phyloP scores from a whole-genome alignment of 1,139 yeast species.

The Blastobotrys niveus region DNA sequence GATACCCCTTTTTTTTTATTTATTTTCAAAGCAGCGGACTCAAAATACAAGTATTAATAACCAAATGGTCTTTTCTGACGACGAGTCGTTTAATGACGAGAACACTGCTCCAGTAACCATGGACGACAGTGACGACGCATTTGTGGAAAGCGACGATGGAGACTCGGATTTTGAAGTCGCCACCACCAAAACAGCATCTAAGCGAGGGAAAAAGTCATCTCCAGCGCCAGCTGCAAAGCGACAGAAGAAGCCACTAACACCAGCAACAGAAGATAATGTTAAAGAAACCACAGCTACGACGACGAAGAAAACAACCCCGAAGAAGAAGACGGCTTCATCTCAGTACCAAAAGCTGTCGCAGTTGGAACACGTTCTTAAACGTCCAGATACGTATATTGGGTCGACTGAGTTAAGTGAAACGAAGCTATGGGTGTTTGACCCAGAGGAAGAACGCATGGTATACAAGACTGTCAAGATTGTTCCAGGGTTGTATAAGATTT shows the following conservation, averaged over 20 bases:
- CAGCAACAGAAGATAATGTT: slow-evolving; percentile 3
- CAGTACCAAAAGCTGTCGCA: slow-evolving; percentile 93
- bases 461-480: slow-evolving; percentile 64
- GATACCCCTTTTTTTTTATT: too few species aligned
- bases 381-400: slow-evolving; percentile 98
- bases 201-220: slow-evolving; percentile 16
- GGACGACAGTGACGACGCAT: slow-evolving; percentile 14
- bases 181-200: slow-evolving; percentile 16
- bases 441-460: slow-evolving; percentile 63
- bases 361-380: slow-evolving; percentile 88
- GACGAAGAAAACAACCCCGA: slow-evolving; percentile 6
- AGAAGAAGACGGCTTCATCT: slow-evolving; percentile 52
- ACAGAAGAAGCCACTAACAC: slow-evolving; percentile 14
- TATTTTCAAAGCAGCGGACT: too few species aligned
- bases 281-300: background rate
- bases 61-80: slow-evolving; percentile 12
- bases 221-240: slow-evolving; percentile 15
- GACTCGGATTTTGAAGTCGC: slow-evolving; percentile 24
- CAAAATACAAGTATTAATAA: too few species aligned
- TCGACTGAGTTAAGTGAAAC: slow-evolving; percentile 79
- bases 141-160: slow-evolving; percentile 15
- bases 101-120: slow-evolving; percentile 20
- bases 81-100: slow-evolving; percentile 30
- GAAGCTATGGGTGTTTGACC: slow-evolving; percentile 82
- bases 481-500: slow-evolving; percentile 93